phyloP scores from a whole-genome alignment of 345 rosid genomes.

The Rhizophora apiculata region DNA sequence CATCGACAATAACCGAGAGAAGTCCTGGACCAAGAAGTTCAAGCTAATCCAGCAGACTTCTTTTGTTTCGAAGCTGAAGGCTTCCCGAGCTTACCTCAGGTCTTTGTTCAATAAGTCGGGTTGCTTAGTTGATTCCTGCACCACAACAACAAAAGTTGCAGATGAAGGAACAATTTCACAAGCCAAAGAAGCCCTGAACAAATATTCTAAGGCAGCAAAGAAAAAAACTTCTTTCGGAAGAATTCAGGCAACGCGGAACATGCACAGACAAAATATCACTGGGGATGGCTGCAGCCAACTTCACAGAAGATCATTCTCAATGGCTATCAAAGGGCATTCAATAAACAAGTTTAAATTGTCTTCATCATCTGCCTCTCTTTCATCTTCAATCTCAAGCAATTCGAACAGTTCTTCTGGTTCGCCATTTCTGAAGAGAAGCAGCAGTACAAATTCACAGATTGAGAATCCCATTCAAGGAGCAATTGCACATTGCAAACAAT shows the following conservation, averaged over 20 bases:
- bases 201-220: conserved; percentile 27
- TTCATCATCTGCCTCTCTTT: neutral
- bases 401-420: conserved; percentile 2
- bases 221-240: conserved; percentile 43
- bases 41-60: conserved; percentile 44
- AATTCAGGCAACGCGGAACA: conserved; percentile 19
- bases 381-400: conserved; percentile 11
- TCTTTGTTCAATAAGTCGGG: conserved; percentile 63
- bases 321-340: conserved; percentile 23
- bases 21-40: conserved; percentile 63
- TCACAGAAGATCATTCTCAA: conserved; percentile 32
- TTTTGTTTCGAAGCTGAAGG: conserved; percentile 60
- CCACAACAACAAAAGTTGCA: conserved; percentile 44
- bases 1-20: conserved; percentile 41
- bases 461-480: conserved; percentile 92
- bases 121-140: conserved; percentile 58
- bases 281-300: conserved; percentile 25
- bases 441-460: conserved; percentile 33
- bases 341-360: conserved; percentile 11
- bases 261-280: conserved; percentile 13
- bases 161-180: conserved; percentile 35
- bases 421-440: conserved; percentile 30
- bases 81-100: conserved; percentile 64
- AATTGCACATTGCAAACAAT: conserved; percentile 79
- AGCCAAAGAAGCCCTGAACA: conserved; percentile 24